These are phyloP conservation scores for Rhazya stricta DNA, from an alignment of 257 asterid species.

Conservation along the genomic window DNA sequence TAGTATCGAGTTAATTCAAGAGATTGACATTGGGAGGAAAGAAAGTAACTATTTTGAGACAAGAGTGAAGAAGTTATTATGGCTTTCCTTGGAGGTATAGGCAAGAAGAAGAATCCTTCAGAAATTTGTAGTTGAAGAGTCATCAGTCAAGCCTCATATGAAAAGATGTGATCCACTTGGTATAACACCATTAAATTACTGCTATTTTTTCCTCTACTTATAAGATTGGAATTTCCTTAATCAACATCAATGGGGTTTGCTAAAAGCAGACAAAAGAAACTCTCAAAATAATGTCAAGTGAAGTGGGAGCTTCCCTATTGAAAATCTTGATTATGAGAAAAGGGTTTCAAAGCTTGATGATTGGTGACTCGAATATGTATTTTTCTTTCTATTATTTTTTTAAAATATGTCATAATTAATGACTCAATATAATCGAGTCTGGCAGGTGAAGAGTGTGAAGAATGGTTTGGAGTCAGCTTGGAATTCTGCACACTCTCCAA, in stretches of 20 bases:
- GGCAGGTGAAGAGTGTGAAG: constrained; percentile 31
- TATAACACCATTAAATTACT: background rate
- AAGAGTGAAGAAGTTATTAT: background rate
- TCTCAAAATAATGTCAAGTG: background rate
- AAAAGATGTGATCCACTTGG: constrained; percentile 35
- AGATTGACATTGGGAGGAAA: too few species aligned
- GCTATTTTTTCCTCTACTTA: background rate
- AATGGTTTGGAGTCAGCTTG: constrained; percentile 37
- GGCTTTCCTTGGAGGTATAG: constrained; percentile 13
- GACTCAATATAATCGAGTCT: constrained; percentile 2
- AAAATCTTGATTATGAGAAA: too few species aligned
- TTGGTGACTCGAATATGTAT: too few species aligned
- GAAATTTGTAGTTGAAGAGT: constrained; percentile 22
- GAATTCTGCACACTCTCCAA: constrained; percentile 71
- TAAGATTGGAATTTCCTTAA: constrained; percentile 2
- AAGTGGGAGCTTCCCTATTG: constrained; percentile 14
- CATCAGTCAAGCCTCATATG: constrained; percentile 31
- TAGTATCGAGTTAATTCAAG: too few species aligned
- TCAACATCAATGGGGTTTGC: constrained; percentile 1
- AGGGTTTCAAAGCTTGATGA: background rate
- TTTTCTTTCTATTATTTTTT: too few species aligned
- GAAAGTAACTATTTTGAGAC: background rate
- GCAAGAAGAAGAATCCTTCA: background rate
- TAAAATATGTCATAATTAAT: too few species aligned
- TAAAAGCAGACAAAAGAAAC: constrained; percentile 7